A percentile compares a stretch with the other conserved stretches of the same genome.
phyloP scores from a whole-genome alignment of 305 asterid genomes.

The Ilex paraguariensis region DNA sequence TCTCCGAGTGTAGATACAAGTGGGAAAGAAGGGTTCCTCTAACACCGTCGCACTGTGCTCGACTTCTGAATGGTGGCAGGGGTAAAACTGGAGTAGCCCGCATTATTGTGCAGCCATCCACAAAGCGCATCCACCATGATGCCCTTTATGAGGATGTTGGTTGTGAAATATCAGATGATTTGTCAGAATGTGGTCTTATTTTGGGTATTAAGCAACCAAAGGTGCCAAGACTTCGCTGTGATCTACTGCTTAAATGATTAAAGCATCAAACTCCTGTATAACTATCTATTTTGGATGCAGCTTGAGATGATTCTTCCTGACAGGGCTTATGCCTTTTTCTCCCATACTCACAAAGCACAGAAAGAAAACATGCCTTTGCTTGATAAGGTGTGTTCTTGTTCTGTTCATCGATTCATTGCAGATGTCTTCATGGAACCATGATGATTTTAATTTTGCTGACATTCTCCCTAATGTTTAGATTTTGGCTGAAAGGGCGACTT shows the following conservation, averaged over 20 bases:
- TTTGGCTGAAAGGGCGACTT: slow-evolving; percentile 68
- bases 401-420: background rate
- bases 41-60: slow-evolving; percentile 91
- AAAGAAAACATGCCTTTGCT: slow-evolving; percentile 94
- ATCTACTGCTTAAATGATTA: slow-evolving; percentile 2
- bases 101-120: slow-evolving; percentile 83
- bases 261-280: slow-evolving; percentile 5
- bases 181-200: slow-evolving; percentile 81
- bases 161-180: slow-evolving; percentile 83
- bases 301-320: slow-evolving; percentile 89
- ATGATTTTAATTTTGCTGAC: slow-evolving; percentile 1
- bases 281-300: slow-evolving; percentile 37
- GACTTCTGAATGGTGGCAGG: slow-evolving; percentile 67
- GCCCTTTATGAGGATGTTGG: slow-evolving; percentile 90
- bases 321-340: slow-evolving; percentile 86
- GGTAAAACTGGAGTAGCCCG: slow-evolving; percentile 77
- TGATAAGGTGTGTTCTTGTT: slow-evolving; percentile 58
- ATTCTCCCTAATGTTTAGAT: slow-evolving; percentile 37
- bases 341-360: slow-evolving; percentile 96
- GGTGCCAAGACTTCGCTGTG: slow-evolving; percentile 31
- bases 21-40: slow-evolving; percentile 97
- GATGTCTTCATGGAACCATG: background rate
- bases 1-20: slow-evolving; percentile 88
- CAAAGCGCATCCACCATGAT: slow-evolving; percentile 93
- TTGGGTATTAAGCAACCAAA: slow-evolving; percentile 91